Evolutionary conservation across 1,284 basidiomycete species (phyloP).

Genomic region (Sanghuangporus baumii): DNA sequence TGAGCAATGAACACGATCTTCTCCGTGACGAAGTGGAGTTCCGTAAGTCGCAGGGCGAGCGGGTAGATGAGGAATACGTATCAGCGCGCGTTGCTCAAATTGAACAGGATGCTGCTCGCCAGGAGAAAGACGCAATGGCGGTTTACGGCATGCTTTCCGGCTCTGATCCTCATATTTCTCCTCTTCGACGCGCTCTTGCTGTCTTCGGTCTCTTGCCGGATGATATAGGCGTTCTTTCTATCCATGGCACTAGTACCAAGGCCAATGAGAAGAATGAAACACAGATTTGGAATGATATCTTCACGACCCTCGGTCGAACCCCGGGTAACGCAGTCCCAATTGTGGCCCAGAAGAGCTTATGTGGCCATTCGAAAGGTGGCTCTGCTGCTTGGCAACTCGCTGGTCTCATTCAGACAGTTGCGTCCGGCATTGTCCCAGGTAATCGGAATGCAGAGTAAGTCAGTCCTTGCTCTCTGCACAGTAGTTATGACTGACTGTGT

Average conservation of each 20-base stretch:
- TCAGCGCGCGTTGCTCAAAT: slow-evolving; percentile 72
- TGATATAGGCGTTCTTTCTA: slow-evolving; percentile 85
- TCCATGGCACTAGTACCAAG: slow-evolving; percentile 93
- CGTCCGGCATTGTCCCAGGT: slow-evolving; percentile 88
- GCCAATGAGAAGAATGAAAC: slow-evolving; percentile 99
- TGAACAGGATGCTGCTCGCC: slow-evolving; percentile 82
- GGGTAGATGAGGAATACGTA: slow-evolving; percentile 64
- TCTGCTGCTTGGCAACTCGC: slow-evolving; percentile 97
- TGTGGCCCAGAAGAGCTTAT: slow-evolving; percentile 95
- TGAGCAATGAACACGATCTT: slow-evolving; percentile 80
- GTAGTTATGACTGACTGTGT: slow-evolving; percentile 23
- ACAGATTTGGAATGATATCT: slow-evolving; percentile 93
- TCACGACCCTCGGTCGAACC: slow-evolving; percentile 82
- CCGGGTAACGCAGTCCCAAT: slow-evolving; percentile 94
- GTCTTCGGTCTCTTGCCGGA: slow-evolving; percentile 95
- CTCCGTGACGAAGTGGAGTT: slow-evolving; percentile 74
- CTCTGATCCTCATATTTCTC: slow-evolving; percentile 77
- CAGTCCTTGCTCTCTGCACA: not conserved
- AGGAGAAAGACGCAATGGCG: slow-evolving; percentile 86
- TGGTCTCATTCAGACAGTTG: slow-evolving; percentile 86
- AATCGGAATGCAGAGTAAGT: slow-evolving; percentile 92
- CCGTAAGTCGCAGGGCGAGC: slow-evolving; percentile 49
- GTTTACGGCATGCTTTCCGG: slow-evolving; percentile 96
- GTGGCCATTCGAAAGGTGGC: slow-evolving; percentile 95
- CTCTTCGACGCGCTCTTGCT: slow-evolving; percentile 90